A percentile compares a stretch with the other conserved stretches of the same genome.
phyloP scores from a whole-genome alignment of 345 rosid species.

The Eucalyptus decipiens region DNA sequence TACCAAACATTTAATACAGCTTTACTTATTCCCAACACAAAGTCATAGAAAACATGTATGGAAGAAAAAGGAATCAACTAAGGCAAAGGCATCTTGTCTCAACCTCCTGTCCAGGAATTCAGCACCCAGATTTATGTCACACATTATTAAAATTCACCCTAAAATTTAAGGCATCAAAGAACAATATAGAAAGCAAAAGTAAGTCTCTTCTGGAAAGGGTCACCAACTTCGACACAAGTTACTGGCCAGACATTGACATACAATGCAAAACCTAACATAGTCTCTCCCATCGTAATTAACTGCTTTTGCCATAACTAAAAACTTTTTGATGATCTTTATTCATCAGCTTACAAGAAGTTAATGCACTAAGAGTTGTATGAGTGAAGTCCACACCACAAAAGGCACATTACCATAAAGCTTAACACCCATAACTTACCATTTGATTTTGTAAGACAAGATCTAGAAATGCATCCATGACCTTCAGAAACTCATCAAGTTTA shows the following conservation, averaged over 20 bases:
- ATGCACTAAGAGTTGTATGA: neutral
- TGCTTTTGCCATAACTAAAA: neutral
- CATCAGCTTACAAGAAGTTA: neutral
- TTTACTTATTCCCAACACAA: neutral
- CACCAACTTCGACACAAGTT: neutral
- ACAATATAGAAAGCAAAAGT: neutral
- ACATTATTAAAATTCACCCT: neutral
- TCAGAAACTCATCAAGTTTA: constrained; percentile 56
- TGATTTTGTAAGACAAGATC: constrained; percentile 68
- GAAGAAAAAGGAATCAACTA: neutral
- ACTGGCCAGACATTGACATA: neutral
- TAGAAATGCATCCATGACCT: constrained; percentile 67
- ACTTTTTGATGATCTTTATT: neutral
- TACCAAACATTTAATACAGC: neutral
- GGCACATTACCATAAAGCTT: neutral
- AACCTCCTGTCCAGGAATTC: neutral
- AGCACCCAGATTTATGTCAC: neutral
- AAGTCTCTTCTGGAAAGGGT: neutral
- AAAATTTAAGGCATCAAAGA: neutral
- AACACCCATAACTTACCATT: constrained; percentile 31
- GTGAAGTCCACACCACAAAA: neutral
- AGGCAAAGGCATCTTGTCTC: neutral
- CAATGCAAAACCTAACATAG: neutral
- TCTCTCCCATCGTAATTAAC: neutral
- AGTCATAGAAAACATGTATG: neutral